Conservation (phyloP, 371 early-diverging fungal species). For the Mucor saturninus region DNA sequence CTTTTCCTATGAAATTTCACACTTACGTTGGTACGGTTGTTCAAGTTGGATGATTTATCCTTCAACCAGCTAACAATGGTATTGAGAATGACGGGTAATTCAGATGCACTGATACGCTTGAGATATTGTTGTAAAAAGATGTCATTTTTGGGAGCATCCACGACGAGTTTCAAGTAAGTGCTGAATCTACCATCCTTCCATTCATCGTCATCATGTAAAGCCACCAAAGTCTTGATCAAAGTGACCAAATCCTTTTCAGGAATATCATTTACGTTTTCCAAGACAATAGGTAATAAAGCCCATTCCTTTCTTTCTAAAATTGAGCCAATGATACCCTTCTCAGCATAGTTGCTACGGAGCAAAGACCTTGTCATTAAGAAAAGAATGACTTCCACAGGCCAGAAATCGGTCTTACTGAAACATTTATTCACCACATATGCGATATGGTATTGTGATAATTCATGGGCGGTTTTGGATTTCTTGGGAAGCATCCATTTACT, state of each 20-base stretch:
- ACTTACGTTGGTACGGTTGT: slow-evolving; percentile 27
- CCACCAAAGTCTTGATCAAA: slow-evolving; percentile 42
- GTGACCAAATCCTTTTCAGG: slow-evolving; percentile 61
- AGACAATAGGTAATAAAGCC: slow-evolving; percentile 54
- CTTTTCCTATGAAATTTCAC: not conserved
- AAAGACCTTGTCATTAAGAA: slow-evolving; percentile 55
- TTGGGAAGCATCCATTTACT: slow-evolving; percentile 14
- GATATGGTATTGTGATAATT: slow-evolving; percentile 59
- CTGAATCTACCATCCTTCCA: slow-evolving; percentile 33
- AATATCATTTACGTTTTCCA: slow-evolving; percentile 60
- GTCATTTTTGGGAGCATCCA: slow-evolving; percentile 62
- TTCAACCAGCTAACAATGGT: slow-evolving; percentile 52
- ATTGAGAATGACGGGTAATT: slow-evolving; percentile 50
- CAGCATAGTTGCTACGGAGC: slow-evolving; percentile 53
- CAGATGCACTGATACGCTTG: slow-evolving; percentile 49
- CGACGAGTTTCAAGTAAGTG: slow-evolving; percentile 45
- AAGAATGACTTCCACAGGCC: slow-evolving; percentile 57
- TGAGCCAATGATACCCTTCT: slow-evolving; percentile 52
- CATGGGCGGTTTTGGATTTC: slow-evolving; percentile 18
- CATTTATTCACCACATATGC: slow-evolving; percentile 45
- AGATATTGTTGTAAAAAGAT: slow-evolving; percentile 66
- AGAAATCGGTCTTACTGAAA: slow-evolving; percentile 47
- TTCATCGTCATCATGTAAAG: slow-evolving; percentile 15
- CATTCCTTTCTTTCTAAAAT: slow-evolving; percentile 61
- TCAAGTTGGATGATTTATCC: slow-evolving; percentile 19